phyloP scores from a whole-genome alignment of 768 basidiomycete species.

The Amanita pallidorosea region DNA sequence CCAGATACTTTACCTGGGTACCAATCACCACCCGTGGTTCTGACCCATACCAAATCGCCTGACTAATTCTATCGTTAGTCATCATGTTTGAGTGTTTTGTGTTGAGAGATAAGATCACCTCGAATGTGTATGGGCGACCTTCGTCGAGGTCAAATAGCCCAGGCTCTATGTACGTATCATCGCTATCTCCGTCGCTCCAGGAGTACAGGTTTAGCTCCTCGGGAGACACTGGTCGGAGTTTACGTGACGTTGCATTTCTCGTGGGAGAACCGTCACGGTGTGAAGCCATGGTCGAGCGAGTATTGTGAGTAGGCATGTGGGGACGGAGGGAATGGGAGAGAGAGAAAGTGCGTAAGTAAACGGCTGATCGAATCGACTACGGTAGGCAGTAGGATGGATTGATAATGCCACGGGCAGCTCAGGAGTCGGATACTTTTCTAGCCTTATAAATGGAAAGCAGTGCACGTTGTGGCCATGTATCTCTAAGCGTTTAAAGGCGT shows the following conservation, averaged over 20 bases:
- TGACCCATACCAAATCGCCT: constrained; percentile 43
- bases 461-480: constrained; percentile 8
- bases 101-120: constrained; percentile 21
- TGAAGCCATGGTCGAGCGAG: neutral
- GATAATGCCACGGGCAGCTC: neutral
- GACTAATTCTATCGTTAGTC: constrained; percentile 18
- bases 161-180: constrained; percentile 17
- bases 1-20: constrained; percentile 36
- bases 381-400: neutral
- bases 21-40: constrained; percentile 40
- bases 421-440: neutral
- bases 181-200: constrained; percentile 25
- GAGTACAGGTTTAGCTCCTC: constrained; percentile 19
- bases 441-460: constrained; percentile 7
- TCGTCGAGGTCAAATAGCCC: constrained; percentile 36
- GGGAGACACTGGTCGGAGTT: constrained; percentile 21
- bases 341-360: neutral
- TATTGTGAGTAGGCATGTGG: constrained; percentile 1
- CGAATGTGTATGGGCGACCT: constrained; percentile 41
- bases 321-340: neutral
- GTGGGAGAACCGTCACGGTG: neutral
- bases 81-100: neutral
- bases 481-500: constrained; percentile 2
- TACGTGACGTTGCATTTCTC: constrained; percentile 8
- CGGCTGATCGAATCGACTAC: constrained; percentile 1